These are phyloP conservation scores for Wallemia mellicola DNA, from an alignment of 1,284 basidiomycete species.

Conservation along the genomic window DNA sequence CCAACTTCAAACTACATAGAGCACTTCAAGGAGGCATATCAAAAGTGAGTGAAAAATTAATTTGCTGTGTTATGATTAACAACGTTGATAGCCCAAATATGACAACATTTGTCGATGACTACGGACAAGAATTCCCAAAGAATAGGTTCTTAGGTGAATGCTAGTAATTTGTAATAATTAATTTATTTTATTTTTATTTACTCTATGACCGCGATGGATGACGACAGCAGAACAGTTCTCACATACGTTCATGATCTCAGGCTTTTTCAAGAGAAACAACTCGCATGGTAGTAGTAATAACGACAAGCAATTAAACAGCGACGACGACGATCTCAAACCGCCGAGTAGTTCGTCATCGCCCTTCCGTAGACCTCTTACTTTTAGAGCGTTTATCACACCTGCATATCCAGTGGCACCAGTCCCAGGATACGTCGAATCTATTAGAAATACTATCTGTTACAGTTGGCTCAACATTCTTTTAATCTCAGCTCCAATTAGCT, in stretches of 20 bases:
- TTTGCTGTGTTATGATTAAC: no score
- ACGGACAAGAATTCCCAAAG: not conserved
- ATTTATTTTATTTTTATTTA: not conserved
- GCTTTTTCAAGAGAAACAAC: not conserved
- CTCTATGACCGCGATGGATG: no score
- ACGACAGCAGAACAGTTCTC: no score
- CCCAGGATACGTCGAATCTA: slow-evolving; percentile 16
- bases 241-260: not conserved
- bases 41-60: not conserved
- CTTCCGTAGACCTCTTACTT: not conserved
- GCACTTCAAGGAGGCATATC: not conserved
- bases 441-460: slow-evolving; percentile 17
- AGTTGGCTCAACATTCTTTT: slow-evolving; percentile 22
- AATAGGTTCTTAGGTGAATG: not conserved
- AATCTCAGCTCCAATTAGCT: slow-evolving; percentile 26
- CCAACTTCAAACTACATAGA: slow-evolving; percentile 26
- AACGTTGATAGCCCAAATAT: not conserved
- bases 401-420: slow-evolving; percentile 14
- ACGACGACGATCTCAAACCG: not conserved
- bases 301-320: not conserved
- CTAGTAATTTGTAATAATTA: not conserved
- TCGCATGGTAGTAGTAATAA: not conserved
- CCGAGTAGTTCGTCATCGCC: not conserved
- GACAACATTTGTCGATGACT: slow-evolving; percentile 1
- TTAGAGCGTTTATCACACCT: slow-evolving; percentile 17